Base-by-base conservation (phyloP, 1,284 basidiomycete species). In the Limonomyces culmigenus region DNA sequence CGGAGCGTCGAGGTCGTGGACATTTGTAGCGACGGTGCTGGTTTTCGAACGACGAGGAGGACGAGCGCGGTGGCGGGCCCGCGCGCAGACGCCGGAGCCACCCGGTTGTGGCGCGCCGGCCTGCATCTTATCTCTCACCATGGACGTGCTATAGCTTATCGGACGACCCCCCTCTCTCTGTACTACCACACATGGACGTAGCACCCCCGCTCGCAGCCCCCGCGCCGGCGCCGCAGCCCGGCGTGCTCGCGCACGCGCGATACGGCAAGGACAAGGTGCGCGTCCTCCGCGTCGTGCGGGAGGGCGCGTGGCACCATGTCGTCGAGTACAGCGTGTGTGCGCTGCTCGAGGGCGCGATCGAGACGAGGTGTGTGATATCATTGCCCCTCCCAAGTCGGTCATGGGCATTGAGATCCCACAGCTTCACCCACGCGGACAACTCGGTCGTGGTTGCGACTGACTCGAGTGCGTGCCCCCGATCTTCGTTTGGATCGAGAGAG, bases 201-300 rank as follows among this genome's bases (percentile, higher is more conserved):
- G 23, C 23, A 19, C 32, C 25, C 40, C 12, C 32, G 10, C 25
- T 27, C 25, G 30, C 30, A 6, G 10, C 6, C 10, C 10, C 30
- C 15, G 15, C 8, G 11, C 43, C 42, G 45, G 36, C 47, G 12
- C 19, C 39, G 20, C 38, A 37, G 25, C 38, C 29, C 37, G 27
- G 40, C 29, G 20, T 36, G 32, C 66, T 74, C 37, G 49, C 60
- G 2, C 48, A 56, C 29, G 75, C 81, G 2, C 70, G 72, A 18
- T 87, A 88, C 48, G 88, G 88, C 20, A 93, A 93, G 58, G 79
- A 86, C 57, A 78, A 81, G 47, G 70, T 95, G 19, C 70, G 85
- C 25, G 77, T 93, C 29, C 69, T 85, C 43, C 73, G 89, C 27
- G 66, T 92, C 39, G 85, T 91, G n/a, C 67, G 86, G 13, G 72